Conservation (phyloP, 805 yeast genomes). For the Metschnikowia amazonensis region DNA sequence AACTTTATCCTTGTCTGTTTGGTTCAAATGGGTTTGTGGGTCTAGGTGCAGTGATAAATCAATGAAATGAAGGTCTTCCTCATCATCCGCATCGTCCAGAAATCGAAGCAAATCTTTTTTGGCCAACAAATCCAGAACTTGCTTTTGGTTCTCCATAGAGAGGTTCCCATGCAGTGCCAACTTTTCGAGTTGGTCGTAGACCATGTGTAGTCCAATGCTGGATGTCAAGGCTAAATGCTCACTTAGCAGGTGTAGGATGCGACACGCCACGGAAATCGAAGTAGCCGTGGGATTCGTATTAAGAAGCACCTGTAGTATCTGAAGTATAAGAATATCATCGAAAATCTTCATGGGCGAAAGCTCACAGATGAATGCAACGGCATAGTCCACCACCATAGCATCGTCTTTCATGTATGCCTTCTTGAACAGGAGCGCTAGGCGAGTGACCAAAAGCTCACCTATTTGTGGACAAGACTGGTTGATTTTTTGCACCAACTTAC, state of each 20-base stretch:
- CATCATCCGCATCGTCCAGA: conserved; percentile 30
- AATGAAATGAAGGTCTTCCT: conserved; percentile 7
- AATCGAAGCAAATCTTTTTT: conserved; percentile 12
- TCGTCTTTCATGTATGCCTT: conserved; percentile 34
- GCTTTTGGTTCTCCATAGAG: conserved; percentile 8
- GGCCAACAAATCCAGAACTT: conserved; percentile 9
- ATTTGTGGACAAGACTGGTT: conserved; percentile 67
- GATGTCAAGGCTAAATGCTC: conserved; percentile 42
- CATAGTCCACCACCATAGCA: conserved; percentile 38
- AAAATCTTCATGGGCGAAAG: conserved; percentile 59
- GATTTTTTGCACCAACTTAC: conserved; percentile 55
- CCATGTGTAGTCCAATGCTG: conserved; percentile 41
- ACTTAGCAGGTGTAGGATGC: conserved; percentile 52
- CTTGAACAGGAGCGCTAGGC: conserved; percentile 59
- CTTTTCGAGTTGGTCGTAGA: conserved; percentile 58
- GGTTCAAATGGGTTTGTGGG: conserved; percentile 1
- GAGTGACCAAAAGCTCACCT: conserved; percentile 52
- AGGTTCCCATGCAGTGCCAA: conserved; percentile 52
- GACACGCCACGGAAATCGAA: conserved; percentile 52
- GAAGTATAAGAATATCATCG: conserved; percentile 30
- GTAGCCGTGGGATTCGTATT: conserved; percentile 47
- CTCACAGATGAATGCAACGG: conserved; percentile 53
- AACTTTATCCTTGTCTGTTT: not conserved
- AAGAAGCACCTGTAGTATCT: conserved; percentile 33
- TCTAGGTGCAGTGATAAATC: conserved; percentile 3